Evolutionary conservation across 306 rosid species (phyloP).

Genomic region (Cucurbita maxima): DNA sequence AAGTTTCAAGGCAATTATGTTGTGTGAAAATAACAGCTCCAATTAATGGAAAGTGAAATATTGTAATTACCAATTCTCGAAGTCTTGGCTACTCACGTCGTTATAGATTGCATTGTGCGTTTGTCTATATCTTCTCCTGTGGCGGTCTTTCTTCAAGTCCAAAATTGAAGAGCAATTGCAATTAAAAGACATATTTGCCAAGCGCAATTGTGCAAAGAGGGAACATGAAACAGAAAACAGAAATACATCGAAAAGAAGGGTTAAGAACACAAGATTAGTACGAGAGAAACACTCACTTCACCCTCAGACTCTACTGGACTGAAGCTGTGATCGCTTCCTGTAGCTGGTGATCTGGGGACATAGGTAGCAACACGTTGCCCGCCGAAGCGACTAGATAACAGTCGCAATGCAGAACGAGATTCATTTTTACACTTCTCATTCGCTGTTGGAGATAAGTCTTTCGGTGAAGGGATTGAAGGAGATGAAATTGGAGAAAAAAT

Average conservation of each 20-base stretch:
- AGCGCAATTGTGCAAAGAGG: not conserved
- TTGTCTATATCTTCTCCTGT: slow-evolving; percentile 20
- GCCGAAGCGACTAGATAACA: slow-evolving; percentile 24
- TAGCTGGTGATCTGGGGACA: slow-evolving; percentile 34
- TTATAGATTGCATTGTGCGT: slow-evolving; percentile 24
- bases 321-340: slow-evolving; percentile 30
- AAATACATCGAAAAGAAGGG: not conserved
- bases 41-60: not conserved
- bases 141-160: slow-evolving; percentile 24
- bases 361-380: slow-evolving; percentile 33
- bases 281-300: slow-evolving; percentile 36
- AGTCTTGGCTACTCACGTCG: slow-evolving; percentile 19
- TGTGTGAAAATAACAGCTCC: not conserved
- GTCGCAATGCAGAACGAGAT: slow-evolving; percentile 26
- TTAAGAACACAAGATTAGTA: not conserved
- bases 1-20: slow-evolving; percentile 2
- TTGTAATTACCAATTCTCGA: slow-evolving; percentile 40
- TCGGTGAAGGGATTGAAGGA: slow-evolving; percentile 32
- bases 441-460: slow-evolving; percentile 18
- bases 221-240: not conserved
- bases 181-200: slow-evolving; percentile 12
- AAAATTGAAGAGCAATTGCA: slow-evolving; percentile 19
- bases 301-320: slow-evolving; percentile 47
- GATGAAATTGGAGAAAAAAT: slow-evolving; percentile 52
- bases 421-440: slow-evolving; percentile 20